Conservation (phyloP, 352 stramenopile genomes). For the Pythium coloratum region DNA sequence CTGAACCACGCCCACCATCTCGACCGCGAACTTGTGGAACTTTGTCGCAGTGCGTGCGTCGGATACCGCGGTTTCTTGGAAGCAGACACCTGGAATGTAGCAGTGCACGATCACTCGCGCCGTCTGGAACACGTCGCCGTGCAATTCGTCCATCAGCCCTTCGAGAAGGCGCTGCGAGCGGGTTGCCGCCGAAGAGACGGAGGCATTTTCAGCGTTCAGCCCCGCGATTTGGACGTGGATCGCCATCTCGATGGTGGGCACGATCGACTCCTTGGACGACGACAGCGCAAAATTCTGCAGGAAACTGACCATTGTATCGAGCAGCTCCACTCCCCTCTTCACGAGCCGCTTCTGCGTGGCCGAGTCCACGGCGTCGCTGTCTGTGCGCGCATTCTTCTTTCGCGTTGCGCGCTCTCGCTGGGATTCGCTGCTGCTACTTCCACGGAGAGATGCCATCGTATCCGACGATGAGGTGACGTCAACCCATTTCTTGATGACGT, state of each 20-base stretch:
- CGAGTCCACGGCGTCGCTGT: conserved; percentile 13
- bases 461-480: conserved; percentile 23
- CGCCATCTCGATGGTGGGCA: conserved; percentile 67
- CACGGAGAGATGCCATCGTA: conserved; percentile 18
- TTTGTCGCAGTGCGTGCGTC: conserved; percentile 53
- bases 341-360: conserved; percentile 38
- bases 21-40: conserved; percentile 68
- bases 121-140: conserved; percentile 58
- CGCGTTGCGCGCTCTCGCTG: conserved; percentile 19
- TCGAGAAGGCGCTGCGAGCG: conserved; percentile 52
- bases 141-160: conserved; percentile 42
- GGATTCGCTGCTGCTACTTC: not conserved
- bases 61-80: conserved; percentile 59
- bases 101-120: conserved; percentile 64
- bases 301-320: conserved; percentile 63
- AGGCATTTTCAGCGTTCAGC: conserved; percentile 37
- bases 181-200: conserved; percentile 33
- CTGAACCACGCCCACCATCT: conserved; percentile 49
- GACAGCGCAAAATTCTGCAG: conserved; percentile 61
- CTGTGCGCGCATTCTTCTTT: conserved; percentile 15
- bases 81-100: conserved; percentile 67
- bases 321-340: conserved; percentile 53
- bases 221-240: conserved; percentile 60
- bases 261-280: conserved; percentile 67
- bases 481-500: conserved; percentile 81